Conservation (phyloP, 768 basidiomycete species). For the Pulveroboletus sp. region DNA sequence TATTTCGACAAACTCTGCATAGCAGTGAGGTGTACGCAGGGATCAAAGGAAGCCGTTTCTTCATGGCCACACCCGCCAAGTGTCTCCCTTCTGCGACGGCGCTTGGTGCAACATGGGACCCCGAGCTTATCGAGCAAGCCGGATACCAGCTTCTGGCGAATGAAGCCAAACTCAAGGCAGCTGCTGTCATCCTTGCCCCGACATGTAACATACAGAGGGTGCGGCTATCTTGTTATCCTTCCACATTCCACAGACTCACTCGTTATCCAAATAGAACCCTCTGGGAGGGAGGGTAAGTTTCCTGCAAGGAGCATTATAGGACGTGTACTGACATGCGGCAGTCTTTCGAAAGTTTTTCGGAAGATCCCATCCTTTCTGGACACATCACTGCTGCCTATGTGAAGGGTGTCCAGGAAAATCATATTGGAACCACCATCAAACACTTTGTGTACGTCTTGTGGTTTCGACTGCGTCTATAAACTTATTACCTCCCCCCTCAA, state of each 20-base stretch:
- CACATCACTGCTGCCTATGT: constrained; percentile 67
- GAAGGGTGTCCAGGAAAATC: constrained; percentile 72
- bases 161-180: constrained; percentile 68
- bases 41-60: constrained; percentile 68
- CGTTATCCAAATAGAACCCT: constrained; percentile 47
- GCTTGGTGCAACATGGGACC: constrained; percentile 72
- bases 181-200: constrained; percentile 69
- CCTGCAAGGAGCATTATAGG: not conserved
- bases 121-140: constrained; percentile 57
- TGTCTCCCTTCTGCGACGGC: constrained; percentile 73
- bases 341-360: constrained; percentile 78
- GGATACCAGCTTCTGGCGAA: constrained; percentile 62
- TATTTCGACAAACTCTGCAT: not conserved
- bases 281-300: constrained; percentile 59
- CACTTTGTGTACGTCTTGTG: constrained; percentile 61
- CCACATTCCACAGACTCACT: not conserved
- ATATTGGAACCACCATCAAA: constrained; percentile 74
- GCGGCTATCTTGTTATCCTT: constrained; percentile 15
- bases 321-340: constrained; percentile 23
- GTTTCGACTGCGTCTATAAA: not conserved
- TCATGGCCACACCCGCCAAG: constrained; percentile 79
- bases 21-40: constrained; percentile 26
- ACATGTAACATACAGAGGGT: constrained; percentile 85
- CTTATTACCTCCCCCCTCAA: not conserved
- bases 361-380: constrained; percentile 74